Percentiles rank a stretch among this genome's conserved stretches.
Evolutionary conservation across 2,329 filamentous ascomycete genomes (phyloP).

Genomic region (Colletotrichum sp.): DNA sequence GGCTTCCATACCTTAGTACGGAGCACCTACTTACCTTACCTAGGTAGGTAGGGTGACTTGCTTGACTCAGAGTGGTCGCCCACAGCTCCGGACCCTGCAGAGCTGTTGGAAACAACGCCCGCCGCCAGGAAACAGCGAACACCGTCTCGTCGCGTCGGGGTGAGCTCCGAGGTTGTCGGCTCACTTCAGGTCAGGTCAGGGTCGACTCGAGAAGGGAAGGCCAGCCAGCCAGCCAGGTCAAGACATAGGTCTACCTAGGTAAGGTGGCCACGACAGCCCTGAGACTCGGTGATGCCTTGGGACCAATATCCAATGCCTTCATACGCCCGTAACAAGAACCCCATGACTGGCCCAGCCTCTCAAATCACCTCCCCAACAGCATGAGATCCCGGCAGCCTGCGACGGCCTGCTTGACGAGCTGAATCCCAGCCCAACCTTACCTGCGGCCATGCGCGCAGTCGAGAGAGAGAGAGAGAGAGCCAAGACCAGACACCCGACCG

Average conservation of each 20-base stretch:
- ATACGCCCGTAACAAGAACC: slow-evolving; percentile 8
- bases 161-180: background rate
- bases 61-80: background rate
- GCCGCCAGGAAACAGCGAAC: background rate
- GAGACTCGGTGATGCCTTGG: background rate
- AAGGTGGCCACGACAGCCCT: background rate
- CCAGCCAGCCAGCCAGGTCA: background rate
- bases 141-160: background rate
- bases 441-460: background rate
- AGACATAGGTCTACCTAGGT: background rate
- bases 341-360: background rate
- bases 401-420: background rate
- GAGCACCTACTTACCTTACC: too few species aligned
- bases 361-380: background rate
- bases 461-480: too few species aligned
- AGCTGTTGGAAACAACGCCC: background rate
- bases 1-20: too few species aligned
- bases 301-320: background rate
- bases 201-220: background rate
- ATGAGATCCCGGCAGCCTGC: background rate
- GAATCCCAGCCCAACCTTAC: background rate
- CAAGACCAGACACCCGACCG: background rate
- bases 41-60: background rate
- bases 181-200: background rate
- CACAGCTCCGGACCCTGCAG: background rate